Evolutionary conservation across 192 early-diverging fungal genomes (phyloP).

Genomic region (Funneliformis mosseae): DNA sequence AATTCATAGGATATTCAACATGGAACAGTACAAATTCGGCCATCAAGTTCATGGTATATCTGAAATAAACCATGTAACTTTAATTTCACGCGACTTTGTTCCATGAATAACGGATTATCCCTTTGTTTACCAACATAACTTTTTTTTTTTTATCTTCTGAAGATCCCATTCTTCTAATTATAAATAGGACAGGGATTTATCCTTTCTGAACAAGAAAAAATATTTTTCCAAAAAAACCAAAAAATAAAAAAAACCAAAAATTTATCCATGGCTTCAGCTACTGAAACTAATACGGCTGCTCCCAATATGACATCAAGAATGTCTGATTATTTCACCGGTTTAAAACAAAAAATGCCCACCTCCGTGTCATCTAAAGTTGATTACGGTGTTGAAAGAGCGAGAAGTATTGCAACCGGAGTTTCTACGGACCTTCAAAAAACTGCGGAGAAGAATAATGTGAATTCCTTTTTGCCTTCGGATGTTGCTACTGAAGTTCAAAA

Average conservation of each 20-base stretch:
- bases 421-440: constrained; percentile 2
- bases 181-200: background rate
- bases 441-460: constrained; percentile 5
- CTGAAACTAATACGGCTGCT: background rate
- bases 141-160: background rate
- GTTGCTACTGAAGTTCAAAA: background rate
- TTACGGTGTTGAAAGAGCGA: background rate
- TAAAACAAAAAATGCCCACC: background rate
- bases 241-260: background rate
- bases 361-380: background rate
- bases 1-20: background rate
- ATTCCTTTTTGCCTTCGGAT: constrained; percentile 26
- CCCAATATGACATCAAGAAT: background rate
- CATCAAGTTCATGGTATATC: background rate
- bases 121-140: too few relatives aligned
- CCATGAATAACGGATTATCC: too few relatives aligned
- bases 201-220: background rate
- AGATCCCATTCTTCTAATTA: background rate
- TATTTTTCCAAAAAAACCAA: background rate
- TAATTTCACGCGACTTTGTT: background rate
- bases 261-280: background rate
- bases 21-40: background rate
- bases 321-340: background rate
- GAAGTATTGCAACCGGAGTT: background rate
- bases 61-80: background rate